phyloP scores from a whole-genome alignment of 2,329 filamentous ascomycete genomes.

The Fulvia fulva region DNA sequence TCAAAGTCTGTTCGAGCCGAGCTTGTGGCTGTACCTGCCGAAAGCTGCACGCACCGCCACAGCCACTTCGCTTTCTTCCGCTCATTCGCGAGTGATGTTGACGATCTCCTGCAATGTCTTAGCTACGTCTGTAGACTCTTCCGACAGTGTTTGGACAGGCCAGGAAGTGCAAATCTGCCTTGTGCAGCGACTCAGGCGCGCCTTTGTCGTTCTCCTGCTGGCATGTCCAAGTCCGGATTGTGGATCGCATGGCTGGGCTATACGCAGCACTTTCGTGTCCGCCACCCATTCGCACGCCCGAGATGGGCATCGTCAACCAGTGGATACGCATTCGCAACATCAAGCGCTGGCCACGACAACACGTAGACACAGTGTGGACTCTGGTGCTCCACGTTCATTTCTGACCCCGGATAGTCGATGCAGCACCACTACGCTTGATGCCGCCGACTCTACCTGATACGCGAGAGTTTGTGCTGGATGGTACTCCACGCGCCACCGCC shows the following conservation, averaged over 20 bases:
- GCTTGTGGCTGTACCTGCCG: constrained; percentile 1
- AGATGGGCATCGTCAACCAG: not conserved
- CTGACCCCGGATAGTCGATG: not conserved
- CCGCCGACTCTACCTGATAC: constrained; percentile 6
- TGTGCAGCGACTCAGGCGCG: not conserved
- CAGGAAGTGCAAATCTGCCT: not conserved
- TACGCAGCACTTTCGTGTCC: constrained; percentile 1
- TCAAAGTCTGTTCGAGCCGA: not conserved
- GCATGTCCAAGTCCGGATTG: not conserved
- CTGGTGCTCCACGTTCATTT: not conserved
- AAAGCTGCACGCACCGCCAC: constrained; percentile 1
- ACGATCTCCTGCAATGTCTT: not conserved
- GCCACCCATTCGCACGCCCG: not conserved
- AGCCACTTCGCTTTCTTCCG: not conserved
- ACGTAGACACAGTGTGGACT: not conserved
- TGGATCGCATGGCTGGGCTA: constrained; percentile 4
- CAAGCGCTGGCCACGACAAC: not conserved
- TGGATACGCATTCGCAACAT: not conserved
- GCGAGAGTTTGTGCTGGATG: not conserved
- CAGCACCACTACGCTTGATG: not conserved
- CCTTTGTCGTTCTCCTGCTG: not conserved
- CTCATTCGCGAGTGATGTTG: not conserved
- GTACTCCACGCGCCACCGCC: not conserved
- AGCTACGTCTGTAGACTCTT: not conserved
- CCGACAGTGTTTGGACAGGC: not conserved